Base-by-base conservation (phyloP, 2,329 filamentous ascomycete genomes). In the Trichoderma atroviride region DNA sequence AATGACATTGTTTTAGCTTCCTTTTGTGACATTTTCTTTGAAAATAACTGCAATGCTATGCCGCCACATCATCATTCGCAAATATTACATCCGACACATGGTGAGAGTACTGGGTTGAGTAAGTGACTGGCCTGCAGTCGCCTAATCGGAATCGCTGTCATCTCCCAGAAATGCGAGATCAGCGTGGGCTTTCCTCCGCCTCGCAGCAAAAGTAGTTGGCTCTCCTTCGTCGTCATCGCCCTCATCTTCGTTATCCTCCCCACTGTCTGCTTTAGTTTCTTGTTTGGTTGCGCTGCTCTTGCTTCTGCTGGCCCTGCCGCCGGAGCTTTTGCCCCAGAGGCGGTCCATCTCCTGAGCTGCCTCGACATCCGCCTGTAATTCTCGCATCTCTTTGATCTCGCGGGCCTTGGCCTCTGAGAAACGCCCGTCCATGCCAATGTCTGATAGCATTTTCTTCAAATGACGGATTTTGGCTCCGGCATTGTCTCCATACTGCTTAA, bases 341-440 rank as follows among this genome's bases (percentile, higher is more conserved):
- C 88, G 87, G 70, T 93, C 90, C 75, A 93, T 94, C 77, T 96
- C 90, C 78, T 93, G 89, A 19, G 97, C 93, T 14, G 89, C 91
- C 76, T 96, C 92, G 7, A 97, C 83, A 75, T 99, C 95, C 0
- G 90, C 92, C 75, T 88, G 86, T 43, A 99, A 84, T 80, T 99
- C 95, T 65, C 95, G 86, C 75, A 87, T 85, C 81, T 97, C 95
- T 78, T 93, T 96, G 78, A 98, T 97, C 79, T 93, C 89, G 29
- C 86, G 88, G 0, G 95, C 95, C 75, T 92, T 95, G 53, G 93
- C 90, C 74, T 92, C 87, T 0, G 93, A 97, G 80, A 93, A 97
- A 19, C 95, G 89, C 0, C 94, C 95, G 1, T 89, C 89, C 92
- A 98, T 97, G 40, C 95, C 96, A 5, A 89, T 84, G 35, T 97